Base-by-base conservation (phyloP, 2,329 filamentous ascomycete genomes). In the Madurella fahalii region DNA sequence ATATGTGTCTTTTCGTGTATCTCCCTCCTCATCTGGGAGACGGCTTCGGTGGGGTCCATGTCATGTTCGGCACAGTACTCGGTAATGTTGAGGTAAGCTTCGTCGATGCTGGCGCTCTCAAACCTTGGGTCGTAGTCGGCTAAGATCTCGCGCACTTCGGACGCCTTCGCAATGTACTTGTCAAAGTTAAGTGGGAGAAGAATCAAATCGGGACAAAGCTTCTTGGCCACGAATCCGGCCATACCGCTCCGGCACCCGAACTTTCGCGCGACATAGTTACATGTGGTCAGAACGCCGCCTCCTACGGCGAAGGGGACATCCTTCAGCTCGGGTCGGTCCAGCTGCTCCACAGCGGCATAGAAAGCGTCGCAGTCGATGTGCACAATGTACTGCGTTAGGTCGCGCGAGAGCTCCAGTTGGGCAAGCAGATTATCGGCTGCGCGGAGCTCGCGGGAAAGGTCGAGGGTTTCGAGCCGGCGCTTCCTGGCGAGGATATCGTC, bases 311-410 rank as follows among this genome's bases (percentile, higher is more conserved):
- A 96, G 0, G 94, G 94, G 0, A 95, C 76, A 40, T 91, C 78
- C 56, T 87, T 89, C 44, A 99, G 78, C 67, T 96, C 92, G 0
- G 93, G 94, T 1, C 87, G 80, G 64, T 90, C 86, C 2, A 92
- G 79, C 62, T 86, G 89, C 69, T 97, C 94, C 0, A 97, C 94
- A 0, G 94, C 90, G 0, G 94, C 94, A 43, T 63, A 99, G 71
- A 99, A 99, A 15, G 94, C 94, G 74, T 99, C 94, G 71, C 94
- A 97, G 69, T 99, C 94, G 46, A 97, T 82, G 68, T 99, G 94
- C 1, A 97, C 87, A 20, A 97, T 83, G 54, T 83, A 77, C 68
- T 97, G 94, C 0, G 85, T 86, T 37, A 99, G 75, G 66, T 97
- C 92, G 45, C 94, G 81, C 1, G 80, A 78, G 8, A 84, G 68